Evolutionary conservation across 73 alveolate genomes (phyloP), one percentile per base, ranked within the genome.

Genomic region (Paraurostyla sp.): DNA sequence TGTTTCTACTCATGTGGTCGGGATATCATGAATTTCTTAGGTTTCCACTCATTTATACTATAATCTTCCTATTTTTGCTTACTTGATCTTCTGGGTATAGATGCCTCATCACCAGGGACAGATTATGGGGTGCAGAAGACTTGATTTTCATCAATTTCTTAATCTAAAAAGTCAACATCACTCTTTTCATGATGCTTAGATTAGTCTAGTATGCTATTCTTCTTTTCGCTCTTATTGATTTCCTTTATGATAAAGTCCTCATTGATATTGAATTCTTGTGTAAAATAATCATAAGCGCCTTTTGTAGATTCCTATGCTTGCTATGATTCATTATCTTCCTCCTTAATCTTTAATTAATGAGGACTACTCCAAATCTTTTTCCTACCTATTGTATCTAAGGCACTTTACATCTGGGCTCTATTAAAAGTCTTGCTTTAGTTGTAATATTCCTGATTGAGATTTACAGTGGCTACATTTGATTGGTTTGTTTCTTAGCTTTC

Each of bases 181-280:
- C 69, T 52, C 69, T 52, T 52, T 52, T 52, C 69, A 52, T 52
- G 69, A n/a, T 52, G 69, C 23, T 52, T 52, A 6, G 69, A 52
- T 52, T 52, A 52, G 23, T 52, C 69, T n/a, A 52, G 23, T 18
- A 52, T 52, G 33, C 69, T 52, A 9, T 6, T 20, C 30, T 52
- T 52, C n/a, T n/a, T n/a, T n/a, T n/a, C n/a, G n/a, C n/a, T n/a
- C n/a, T n/a, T n/a, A n/a, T n/a, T n/a, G n/a, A n/a, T n/a, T n/a
- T n/a, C n/a, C n/a, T n/a, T n/a, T n/a, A n/a, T n/a, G n/a, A n/a
- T n/a, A n/a, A n/a, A 54, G 23, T 54, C 69, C 4, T 54, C 69
- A 18, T 54, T 54, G 23, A 54, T 54, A 18, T 54, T n/a, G 23
- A 13, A 54, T 6, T 54, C 69, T 54, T 54, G 23, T 20, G 69